Evolutionary conservation across 1,284 basidiomycete genomes (phyloP), one percentile per base, ranked within the genome.

Genomic region (Heterobasidion occidentale): DNA sequence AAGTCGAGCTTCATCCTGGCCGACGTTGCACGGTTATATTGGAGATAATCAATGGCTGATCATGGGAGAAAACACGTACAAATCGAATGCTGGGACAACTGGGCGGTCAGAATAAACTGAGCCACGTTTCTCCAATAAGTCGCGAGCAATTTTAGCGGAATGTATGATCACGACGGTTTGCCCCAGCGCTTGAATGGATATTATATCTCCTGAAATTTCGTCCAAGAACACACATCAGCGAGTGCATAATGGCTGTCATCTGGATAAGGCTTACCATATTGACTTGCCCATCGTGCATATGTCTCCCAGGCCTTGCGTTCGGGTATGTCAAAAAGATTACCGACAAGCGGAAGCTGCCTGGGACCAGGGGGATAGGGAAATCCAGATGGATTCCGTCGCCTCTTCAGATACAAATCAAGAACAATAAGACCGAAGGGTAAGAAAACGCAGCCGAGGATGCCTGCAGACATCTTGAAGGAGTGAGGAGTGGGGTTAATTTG

Each of bases 71-170:
- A 19, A 19, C 19, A 5, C 19, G 36, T 17, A 61, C 60, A 61
- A 15, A 1, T 59, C 19, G 12, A 54, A 36, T 46, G 61, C 47
- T 1, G 36, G 58, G 34, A 57, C 35, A 9, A 19, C 36, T n/a
- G 52, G 57, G 2, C 61, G 55, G 53, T 61, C 61, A 11, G 60
- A 61, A 44, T 59, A 62, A 7, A 54, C n/a, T 7, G 56, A 36
- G 17, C 51, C 56, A 9, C 56, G 48, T 27, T 54, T 59, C 35
- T 56, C 60, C n/a, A 62, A 47, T 8, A 62, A 45, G 3, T 61
- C 60, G 3, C 48, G 48, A 19, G 59, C 56, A 17, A 56, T 55
- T 2, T 46, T 46, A 17, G 38, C 5, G 7, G 61, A 61, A 45
- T 53, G 51, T 35, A 62, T 11, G 20, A 61, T 54, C 14, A 62